Percentiles rank a stretch among this genome's conserved stretches.
Conservation (phyloP, 2,329 filamentous ascomycete species). For the Diaporthe helianthi region DNA sequence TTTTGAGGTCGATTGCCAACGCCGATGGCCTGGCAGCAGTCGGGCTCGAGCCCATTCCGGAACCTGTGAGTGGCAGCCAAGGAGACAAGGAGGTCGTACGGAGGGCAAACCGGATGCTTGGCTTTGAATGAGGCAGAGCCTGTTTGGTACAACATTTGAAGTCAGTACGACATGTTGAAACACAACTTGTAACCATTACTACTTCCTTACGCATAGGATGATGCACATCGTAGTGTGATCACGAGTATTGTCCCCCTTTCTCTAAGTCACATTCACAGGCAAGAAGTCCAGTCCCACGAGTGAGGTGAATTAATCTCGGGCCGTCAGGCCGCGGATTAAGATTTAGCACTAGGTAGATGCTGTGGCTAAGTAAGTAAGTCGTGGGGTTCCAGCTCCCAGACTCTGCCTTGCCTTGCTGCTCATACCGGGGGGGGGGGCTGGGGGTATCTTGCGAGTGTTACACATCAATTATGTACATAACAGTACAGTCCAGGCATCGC, state of each 20-base stretch:
- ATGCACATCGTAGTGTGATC: neutral
- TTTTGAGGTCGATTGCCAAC: slow-evolving; percentile 16
- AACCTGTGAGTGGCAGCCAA: neutral
- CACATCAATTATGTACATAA: too few species aligned
- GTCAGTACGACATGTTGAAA: neutral
- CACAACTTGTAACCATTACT: neutral
- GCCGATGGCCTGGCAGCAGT: slow-evolving; percentile 25
- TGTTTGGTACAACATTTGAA: too few species aligned
- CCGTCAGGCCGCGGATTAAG: slow-evolving; percentile 9
- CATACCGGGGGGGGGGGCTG: slow-evolving; percentile 6
- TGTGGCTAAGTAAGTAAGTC: slow-evolving; percentile 7
- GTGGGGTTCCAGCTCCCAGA: slow-evolving; percentile 20
- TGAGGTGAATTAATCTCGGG: slow-evolving; percentile 20
- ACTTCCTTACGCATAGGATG: neutral
- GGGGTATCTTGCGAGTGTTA: neutral
- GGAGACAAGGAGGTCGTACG: slow-evolving; percentile 28
- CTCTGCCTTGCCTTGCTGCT: slow-evolving; percentile 11
- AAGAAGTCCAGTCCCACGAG: neutral
- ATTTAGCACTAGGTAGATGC: slow-evolving; percentile 11
- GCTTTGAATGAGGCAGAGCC: neutral
- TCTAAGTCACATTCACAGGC: neutral
- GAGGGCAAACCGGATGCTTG: slow-evolving; percentile 29
- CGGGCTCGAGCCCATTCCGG: slow-evolving; percentile 26
- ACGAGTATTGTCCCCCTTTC: neutral
- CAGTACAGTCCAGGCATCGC: neutral